Percentiles rank a stretch among this genome's conserved stretches.
Conservation (phyloP, 176 grass and related monocot species). For the Oryza meridionalis region DNA sequence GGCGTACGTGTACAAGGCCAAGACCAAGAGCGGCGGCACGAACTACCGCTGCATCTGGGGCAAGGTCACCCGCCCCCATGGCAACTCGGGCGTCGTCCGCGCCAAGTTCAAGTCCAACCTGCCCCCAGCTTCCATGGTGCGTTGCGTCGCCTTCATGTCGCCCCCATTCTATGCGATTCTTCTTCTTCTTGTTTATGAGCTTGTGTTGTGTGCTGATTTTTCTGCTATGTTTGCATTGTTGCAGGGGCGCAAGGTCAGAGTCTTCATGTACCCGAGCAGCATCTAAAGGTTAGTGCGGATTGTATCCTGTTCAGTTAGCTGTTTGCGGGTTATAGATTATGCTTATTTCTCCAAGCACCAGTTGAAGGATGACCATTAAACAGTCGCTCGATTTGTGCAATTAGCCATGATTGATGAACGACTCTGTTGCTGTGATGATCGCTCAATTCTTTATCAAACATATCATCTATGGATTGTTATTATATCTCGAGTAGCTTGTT, state of each 20-base stretch:
- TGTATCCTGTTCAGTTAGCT: neutral
- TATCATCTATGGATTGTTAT: neutral
- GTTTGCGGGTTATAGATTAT: neutral
- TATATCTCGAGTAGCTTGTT: neutral
- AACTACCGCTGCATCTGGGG: slow-evolving; percentile 69
- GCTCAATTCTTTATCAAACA: neutral
- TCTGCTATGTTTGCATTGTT: neutral
- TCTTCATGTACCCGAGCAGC: slow-evolving; percentile 92
- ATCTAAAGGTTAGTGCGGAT: slow-evolving; percentile 59
- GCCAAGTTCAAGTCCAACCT: slow-evolving; percentile 70
- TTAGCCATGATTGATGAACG: neutral
- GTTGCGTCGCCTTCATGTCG: too few species aligned
- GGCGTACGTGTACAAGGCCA: slow-evolving; percentile 80
- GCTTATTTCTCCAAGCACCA: neutral
- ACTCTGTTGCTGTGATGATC: neutral
- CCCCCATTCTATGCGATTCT: too few species aligned
- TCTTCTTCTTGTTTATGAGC: neutral
- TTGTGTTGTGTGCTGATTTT: slow-evolving; percentile 34
- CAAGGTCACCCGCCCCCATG: slow-evolving; percentile 66
- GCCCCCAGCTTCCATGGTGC: neutral
- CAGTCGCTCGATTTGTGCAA: neutral
- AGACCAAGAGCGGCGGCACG: slow-evolving; percentile 58
- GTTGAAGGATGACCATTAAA: neutral
- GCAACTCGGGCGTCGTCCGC: slow-evolving; percentile 66
- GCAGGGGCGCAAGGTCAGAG: slow-evolving; percentile 77